phyloP scores from a whole-genome alignment of 2,329 filamentous ascomycete species.

The Aureobasidium melanogenum region DNA sequence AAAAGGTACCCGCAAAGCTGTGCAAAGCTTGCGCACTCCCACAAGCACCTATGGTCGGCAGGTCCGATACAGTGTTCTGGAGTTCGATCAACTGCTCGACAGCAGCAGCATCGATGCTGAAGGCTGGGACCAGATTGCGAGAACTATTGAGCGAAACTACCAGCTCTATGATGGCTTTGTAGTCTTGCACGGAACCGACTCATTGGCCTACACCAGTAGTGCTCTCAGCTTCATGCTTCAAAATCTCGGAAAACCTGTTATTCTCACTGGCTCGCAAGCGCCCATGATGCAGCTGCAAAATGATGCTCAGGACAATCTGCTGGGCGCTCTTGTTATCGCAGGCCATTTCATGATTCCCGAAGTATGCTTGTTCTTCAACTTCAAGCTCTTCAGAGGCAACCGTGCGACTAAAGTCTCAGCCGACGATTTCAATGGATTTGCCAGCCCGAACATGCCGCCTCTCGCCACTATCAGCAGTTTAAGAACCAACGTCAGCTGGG shows the following conservation, averaged over 20 bases:
- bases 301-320: conserved; percentile 82
- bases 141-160: conserved; percentile 75
- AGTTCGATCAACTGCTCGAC: conserved; percentile 78
- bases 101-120: conserved; percentile 81
- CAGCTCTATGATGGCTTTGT: conserved; percentile 85
- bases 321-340: conserved; percentile 80
- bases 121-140: conserved; percentile 79
- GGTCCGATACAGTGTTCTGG: conserved; percentile 73
- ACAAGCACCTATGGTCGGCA: conserved; percentile 70
- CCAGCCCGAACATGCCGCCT: conserved; percentile 75
- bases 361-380: conserved; percentile 89
- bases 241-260: conserved; percentile 82
- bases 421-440: conserved; percentile 78
- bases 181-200: conserved; percentile 84
- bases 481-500: conserved; percentile 73
- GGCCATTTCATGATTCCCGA: conserved; percentile 90
- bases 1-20: conserved; percentile 38
- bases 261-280: conserved; percentile 63
- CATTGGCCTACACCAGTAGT: conserved; percentile 76
- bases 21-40: conserved; percentile 70
- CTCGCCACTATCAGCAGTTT: conserved; percentile 74
- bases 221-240: conserved; percentile 89
- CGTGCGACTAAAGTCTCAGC: conserved; percentile 81
- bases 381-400: conserved; percentile 82
- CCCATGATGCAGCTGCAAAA: conserved; percentile 87